Base-by-base conservation (phyloP, 1,139 yeast species). In the Pichia sp. region DNA sequence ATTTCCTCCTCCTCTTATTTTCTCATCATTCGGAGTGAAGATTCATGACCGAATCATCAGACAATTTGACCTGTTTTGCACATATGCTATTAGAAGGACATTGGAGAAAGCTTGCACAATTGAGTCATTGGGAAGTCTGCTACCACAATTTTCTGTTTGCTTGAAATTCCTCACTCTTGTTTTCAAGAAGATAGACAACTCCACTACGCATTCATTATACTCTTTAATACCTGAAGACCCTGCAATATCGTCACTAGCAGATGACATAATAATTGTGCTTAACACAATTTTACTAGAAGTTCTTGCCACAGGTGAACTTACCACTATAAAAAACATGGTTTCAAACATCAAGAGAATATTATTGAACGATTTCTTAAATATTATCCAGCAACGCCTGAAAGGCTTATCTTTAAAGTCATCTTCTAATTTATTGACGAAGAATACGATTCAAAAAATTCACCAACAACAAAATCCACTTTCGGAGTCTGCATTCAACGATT, bases 171-270 rank as follows among this genome's bases (percentile, higher is more conserved):
- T 68, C 29, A 53, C 65, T 4, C 23, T 50, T 11, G 54, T 58
- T 5, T 60, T 63, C 8, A 58, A 62, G 34, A 57, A 62, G 2
- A 44, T 57, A 3, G 56, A 57, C 1, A 47, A 51, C 13, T 55
- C 68, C 4, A 54, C 59, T 15, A 62, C 62, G 31, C 59, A 59
- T 29, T 54, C 64, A 0, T 49, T 64, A 16, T 51, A 55, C 13
- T 57, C 63, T 3, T 46, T 67, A 5, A 59, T 70, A 4, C 80
- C 78, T 10, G 88, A 79, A 59, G 79, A 75, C 50, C 82, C 87
- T 4, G 86, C 95, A 4, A 81, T 87, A 5, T 82, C 96, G 0
- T 90, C 98, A 0, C 85, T 90, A 10, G 82, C 92, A 44, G 99
- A 93, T 66, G 99, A 93, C 67, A 74, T 89, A 47, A 80, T 90